These are phyloP conservation scores for Metschnikowia cubensis DNA, from an alignment of 805 yeast genomes.

Conservation along the genomic window DNA sequence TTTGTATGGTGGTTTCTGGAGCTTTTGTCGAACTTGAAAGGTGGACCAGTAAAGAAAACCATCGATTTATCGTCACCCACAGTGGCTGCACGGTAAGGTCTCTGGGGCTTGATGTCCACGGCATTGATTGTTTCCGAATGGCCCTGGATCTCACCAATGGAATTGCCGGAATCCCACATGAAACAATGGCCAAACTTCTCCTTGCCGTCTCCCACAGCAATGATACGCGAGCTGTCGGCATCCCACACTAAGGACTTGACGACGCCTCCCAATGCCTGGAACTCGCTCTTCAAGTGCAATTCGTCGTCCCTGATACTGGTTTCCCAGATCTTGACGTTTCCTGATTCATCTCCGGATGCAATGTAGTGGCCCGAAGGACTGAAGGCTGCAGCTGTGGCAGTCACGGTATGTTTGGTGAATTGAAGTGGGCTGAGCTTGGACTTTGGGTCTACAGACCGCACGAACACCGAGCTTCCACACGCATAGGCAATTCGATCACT, in stretches of 20 bases:
- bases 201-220: conserved; percentile 93
- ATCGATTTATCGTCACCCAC: conserved; percentile 85
- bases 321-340: conserved; percentile 89
- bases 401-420: conserved; percentile 64
- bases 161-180: conserved; percentile 90
- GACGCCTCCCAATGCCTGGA: conserved; percentile 72
- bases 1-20: conserved; percentile 72
- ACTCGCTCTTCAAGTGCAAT: conserved; percentile 70
- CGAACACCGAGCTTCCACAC: conserved; percentile 71
- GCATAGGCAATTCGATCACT: conserved; percentile 76
- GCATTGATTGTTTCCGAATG: conserved; percentile 82
- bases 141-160: conserved; percentile 95
- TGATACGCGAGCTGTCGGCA: conserved; percentile 75
- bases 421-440: conserved; percentile 49
- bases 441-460: conserved; percentile 58
- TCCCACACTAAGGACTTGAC: conserved; percentile 90
- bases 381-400: conserved; percentile 81
- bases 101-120: conserved; percentile 73
- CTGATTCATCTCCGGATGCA: conserved; percentile 91
- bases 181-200: conserved; percentile 91
- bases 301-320: conserved; percentile 36
- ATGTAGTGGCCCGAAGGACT: conserved; percentile 87
- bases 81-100: conserved; percentile 93
- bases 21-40: conserved; percentile 78
- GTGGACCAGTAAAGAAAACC: conserved; percentile 88